A percentile compares a stretch with the other conserved stretches of the same genome.
Conservation (phyloP, 441 rosid species). For the Adansonia madagascariensis region DNA sequence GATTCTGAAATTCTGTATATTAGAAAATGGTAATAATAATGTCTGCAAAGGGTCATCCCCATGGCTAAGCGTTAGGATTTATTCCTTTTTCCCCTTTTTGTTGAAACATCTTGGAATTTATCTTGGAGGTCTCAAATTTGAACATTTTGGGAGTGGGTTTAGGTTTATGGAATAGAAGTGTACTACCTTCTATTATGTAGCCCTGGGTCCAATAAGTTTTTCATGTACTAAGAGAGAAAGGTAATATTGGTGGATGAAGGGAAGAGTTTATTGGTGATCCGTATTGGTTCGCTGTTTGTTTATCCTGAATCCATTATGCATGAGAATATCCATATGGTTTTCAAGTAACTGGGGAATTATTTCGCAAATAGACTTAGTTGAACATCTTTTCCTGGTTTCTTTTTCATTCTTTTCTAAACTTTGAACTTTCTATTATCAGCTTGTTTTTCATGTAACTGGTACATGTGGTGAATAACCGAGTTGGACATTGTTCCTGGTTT, state of each 20-base stretch:
- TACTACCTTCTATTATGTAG: slow-evolving; percentile 11
- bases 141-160: slow-evolving; percentile 2
- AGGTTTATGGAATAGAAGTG: neutral
- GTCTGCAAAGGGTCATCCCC: neutral
- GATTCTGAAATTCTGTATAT: slow-evolving; percentile 10
- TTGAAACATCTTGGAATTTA: slow-evolving; percentile 15
- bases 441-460: neutral
- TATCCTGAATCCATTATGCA: neutral
- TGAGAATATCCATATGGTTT: neutral
- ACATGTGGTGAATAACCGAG: neutral
- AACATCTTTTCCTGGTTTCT: slow-evolving; percentile 16
- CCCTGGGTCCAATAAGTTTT: slow-evolving; percentile 10
- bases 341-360: neutral
- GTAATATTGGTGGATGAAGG: neutral
- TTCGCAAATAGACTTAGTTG: slow-evolving; percentile 3
- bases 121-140: slow-evolving; percentile 19
- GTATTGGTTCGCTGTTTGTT: neutral
- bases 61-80: neutral
- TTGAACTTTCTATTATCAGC: neutral
- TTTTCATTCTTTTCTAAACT: neutral
- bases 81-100: neutral
- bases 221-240: neutral
- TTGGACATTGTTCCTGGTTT: slow-evolving; percentile 17
- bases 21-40: slow-evolving; percentile 2
- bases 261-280: neutral